A percentile compares a stretch with the other conserved stretches of the same genome.
Evolutionary conservation across 2,329 filamentous ascomycete species (phyloP).

Genomic region (Trichophaea hybrida): DNA sequence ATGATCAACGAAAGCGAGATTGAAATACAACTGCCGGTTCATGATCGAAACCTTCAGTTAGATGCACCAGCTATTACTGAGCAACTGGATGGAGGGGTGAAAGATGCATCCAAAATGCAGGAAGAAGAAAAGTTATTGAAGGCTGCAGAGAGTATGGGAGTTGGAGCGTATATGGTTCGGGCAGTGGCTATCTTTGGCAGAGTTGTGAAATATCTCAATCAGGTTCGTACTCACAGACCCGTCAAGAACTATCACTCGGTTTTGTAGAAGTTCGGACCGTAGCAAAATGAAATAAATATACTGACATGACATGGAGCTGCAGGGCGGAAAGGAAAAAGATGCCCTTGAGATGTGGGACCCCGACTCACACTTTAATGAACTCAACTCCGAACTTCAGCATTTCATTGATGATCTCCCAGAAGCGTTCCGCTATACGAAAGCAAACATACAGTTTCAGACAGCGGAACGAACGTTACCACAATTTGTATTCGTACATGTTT

Average conservation of each 20-base stretch:
- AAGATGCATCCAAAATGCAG: slow-evolving; percentile 35
- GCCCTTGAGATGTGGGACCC: slow-evolving; percentile 64
- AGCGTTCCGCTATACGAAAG: slow-evolving; percentile 55
- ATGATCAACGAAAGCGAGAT: slow-evolving; percentile 84
- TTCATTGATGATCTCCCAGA: slow-evolving; percentile 57
- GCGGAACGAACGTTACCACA: slow-evolving; percentile 79
- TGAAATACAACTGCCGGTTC: slow-evolving; percentile 78
- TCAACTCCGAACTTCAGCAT: slow-evolving; percentile 56
- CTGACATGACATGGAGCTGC: slow-evolving; percentile 1
- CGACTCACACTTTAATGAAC: slow-evolving; percentile 58
- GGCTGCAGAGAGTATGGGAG: slow-evolving; percentile 76
- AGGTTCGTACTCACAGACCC: slow-evolving; percentile 32
- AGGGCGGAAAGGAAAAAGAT: slow-evolving; percentile 67
- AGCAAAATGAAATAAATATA: background rate
- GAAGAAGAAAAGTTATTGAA: slow-evolving; percentile 42
- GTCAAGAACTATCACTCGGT: background rate
- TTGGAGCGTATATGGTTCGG: slow-evolving; percentile 77
- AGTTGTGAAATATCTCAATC: slow-evolving; percentile 77
- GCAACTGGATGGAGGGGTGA: slow-evolving; percentile 56
- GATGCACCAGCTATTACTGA: slow-evolving; percentile 84
- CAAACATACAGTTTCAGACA: slow-evolving; percentile 73
- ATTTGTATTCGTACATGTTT: slow-evolving; percentile 81
- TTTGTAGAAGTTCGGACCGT: background rate
- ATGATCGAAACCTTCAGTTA: slow-evolving; percentile 76
- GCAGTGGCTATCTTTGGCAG: slow-evolving; percentile 79